Conservation (phyloP, 371 early-diverging fungal species). For the Scutellospora calospora region DNA sequence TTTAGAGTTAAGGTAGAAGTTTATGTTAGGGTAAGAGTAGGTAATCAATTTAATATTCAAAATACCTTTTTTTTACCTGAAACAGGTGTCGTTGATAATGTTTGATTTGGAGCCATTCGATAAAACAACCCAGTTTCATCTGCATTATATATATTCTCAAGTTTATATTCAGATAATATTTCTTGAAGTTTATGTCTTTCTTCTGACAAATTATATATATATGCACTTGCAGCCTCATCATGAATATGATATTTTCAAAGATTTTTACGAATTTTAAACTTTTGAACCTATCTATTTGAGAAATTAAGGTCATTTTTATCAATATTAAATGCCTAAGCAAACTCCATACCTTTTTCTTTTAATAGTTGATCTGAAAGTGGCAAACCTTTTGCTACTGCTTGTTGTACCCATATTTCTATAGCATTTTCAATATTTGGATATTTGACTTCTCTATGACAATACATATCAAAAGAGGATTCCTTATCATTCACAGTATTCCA, state of each 20-base stretch:
- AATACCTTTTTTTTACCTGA: conserved; percentile 1
- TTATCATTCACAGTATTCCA: too few species aligned
- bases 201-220: neutral
- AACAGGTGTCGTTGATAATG: neutral
- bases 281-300: neutral
- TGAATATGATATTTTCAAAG: neutral
- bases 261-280: neutral
- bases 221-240: neutral
- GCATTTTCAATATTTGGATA: too few species aligned
- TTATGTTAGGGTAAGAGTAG: too few species aligned
- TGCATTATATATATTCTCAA: neutral
- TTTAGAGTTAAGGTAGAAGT: too few species aligned
- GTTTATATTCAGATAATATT: neutral
- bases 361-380: neutral
- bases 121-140: conserved; percentile 1
- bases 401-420: too few species aligned
- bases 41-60: too few species aligned
- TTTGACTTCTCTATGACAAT: too few species aligned
- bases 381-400: neutral
- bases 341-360: neutral
- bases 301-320: neutral
- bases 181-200: neutral
- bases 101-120: neutral
- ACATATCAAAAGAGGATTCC: too few species aligned
- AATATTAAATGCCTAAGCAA: neutral